Base-by-base conservation (phyloP, 331 rosid species). In the Malus hybrid region DNA sequence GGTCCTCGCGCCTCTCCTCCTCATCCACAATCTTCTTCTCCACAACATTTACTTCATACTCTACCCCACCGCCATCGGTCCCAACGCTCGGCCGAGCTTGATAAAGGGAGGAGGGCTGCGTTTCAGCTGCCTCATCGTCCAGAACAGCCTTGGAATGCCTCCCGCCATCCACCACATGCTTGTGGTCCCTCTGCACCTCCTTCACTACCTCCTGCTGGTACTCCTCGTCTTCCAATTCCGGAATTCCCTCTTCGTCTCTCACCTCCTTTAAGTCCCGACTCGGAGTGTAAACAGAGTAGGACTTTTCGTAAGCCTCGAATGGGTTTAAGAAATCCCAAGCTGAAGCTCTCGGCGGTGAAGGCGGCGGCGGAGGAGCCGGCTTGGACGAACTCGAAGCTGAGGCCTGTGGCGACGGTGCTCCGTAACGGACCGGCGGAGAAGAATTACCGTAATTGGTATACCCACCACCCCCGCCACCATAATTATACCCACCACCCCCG, bases 241-340 rank as follows among this genome's bases (percentile, higher is more conserved):
- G 99, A 75, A 95, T 95, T 22, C 98, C 99, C 79, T 95, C 99
- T 33, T 86, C 99, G 54, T 95, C 98, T 57, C 98, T 83, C 16
- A 95, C 84, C 52, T 89, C 97, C 81, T 76, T 92, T 2, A 88
- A 95, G 62, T 95, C 88, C 76, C 91, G 81, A 84, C 93, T 88
- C 20, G 93, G 96, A 2, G 90, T 83, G 80, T 81, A 80, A 4
- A 78, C 80, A 59, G 79, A 48, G 76, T 84, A 83, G 81, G 76
- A 83, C 68, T 80, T 83, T 0, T 89, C 87, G 5, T 83, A 73
- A 6, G 14, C 14, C 61, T 86, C 85, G 61, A 88, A 95, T 27
- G 89, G 91, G 80, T 90, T 92, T 70, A 89, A 76, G 54, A 87
- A 89, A 33, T 87, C 97, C 97, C 96, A 95, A 24, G 89, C 67